These are phyloP conservation scores for Cardamine resedifolia DNA, from an alignment of 345 rosid species.

Conservation along the genomic window DNA sequence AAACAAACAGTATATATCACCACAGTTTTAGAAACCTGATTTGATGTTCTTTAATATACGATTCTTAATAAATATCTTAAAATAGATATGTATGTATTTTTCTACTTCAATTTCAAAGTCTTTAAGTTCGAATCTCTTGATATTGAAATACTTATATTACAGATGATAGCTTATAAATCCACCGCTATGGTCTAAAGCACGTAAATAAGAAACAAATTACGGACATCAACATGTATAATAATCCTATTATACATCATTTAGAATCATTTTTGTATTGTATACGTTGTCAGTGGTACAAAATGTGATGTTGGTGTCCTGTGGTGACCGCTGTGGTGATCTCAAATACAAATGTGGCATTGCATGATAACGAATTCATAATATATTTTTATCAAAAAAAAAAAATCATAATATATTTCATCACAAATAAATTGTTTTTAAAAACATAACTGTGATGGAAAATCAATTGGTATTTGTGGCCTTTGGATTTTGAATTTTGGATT, in stretches of 20 bases:
- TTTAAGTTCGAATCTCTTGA: not conserved
- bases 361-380: not conserved
- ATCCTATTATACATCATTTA: not conserved
- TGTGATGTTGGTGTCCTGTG: not conserved
- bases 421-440: not conserved
- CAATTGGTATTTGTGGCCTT: no score
- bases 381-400: no score
- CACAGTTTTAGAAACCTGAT: conserved; percentile 8
- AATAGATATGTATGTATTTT: conserved; percentile 1
- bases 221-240: not conserved
- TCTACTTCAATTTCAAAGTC: not conserved
- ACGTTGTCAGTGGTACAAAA: not conserved
- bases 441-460: not conserved
- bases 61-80: conserved; percentile 24
- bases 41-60: conserved; percentile 13
- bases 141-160: not conserved
- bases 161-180: not conserved
- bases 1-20: conserved; percentile 19
- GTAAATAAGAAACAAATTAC: not conserved
- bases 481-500: no score
- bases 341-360: not conserved
- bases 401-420: not conserved
- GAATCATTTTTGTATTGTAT: not conserved
- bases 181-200: not conserved
- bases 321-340: not conserved